Conservation (phyloP, 805 yeast genomes). For the Cyberlindnera petersonii region DNA sequence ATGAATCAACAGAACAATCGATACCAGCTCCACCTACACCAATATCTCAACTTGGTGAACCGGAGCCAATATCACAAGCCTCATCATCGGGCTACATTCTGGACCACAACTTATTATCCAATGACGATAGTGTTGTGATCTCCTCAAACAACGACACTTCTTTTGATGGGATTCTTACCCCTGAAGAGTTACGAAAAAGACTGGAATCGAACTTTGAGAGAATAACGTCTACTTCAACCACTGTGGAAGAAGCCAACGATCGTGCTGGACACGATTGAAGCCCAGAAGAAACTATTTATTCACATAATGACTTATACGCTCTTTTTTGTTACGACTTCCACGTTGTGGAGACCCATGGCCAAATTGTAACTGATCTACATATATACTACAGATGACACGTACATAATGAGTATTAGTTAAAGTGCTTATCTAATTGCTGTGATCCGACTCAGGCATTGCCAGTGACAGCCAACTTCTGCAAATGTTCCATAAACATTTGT, state of each 20-base stretch:
- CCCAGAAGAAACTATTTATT: not conserved
- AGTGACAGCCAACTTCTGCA: slow-evolving; percentile 25
- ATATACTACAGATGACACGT: too few species aligned
- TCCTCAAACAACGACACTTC: slow-evolving; percentile 8
- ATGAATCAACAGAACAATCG: slow-evolving; percentile 11
- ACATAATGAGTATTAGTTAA: too few species aligned
- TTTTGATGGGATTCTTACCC: slow-evolving; percentile 11
- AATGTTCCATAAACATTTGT: slow-evolving; percentile 35
- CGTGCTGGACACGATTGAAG: slow-evolving; percentile 8
- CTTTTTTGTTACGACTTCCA: too few species aligned
- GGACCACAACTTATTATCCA: slow-evolving; percentile 19
- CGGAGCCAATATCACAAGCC: not conserved
- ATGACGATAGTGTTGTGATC: slow-evolving; percentile 27
- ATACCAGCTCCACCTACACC: too few species aligned
- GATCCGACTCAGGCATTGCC: slow-evolving; percentile 7
- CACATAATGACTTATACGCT: not conserved
- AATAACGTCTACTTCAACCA: slow-evolving; percentile 9
- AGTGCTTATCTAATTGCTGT: too few species aligned
- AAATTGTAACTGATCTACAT: too few species aligned
- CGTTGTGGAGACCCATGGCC: too few species aligned
- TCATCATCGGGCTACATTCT: slow-evolving; percentile 18
- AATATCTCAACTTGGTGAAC: too few species aligned
- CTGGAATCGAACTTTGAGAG: slow-evolving; percentile 22
- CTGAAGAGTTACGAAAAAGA: slow-evolving; percentile 18
- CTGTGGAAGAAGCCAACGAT: slow-evolving; percentile 1